Evolutionary conservation across 345 rosid genomes (phyloP), one percentile per base, ranked within the genome.

Genomic region (Toxicodendron radicans): DNA sequence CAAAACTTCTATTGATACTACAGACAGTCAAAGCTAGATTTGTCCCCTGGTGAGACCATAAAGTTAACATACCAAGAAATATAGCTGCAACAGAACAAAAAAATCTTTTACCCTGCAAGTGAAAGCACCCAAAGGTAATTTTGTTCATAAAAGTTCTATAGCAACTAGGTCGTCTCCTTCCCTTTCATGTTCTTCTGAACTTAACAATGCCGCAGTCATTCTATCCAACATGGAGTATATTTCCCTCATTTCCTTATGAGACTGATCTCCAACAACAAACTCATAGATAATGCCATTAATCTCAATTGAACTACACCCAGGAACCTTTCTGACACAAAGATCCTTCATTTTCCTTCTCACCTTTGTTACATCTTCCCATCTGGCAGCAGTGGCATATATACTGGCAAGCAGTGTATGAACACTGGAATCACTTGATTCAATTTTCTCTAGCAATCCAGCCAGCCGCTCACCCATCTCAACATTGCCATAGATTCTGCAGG

Each of bases 261-360:
- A 85, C 62, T 78, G 75, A 84, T 84, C 85, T 30, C 89, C 84
- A 57, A 83, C 85, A 49, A 82, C 23, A 79, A 87, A 88, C 56
- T 88, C 94, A 72, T 81, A 87, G 69, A 73, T 46, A 32, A 78
- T 73, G 3, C 88, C 87, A 52, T 86, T 77, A 54, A 85, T 81
- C 81, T 91, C 87, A 0, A 92, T 64, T 30, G 90, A 87, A 80
- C 95, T 91, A 62, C 95, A 91, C 49, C 97, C 98, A 23, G 97
- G 95, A 46, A 83, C 87, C 87, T 87, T 92, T 78, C 69, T 84
- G 7, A 92, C 85, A 61, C 95, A 90, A 18, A 88, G 83, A 74
- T 81, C 85, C 78, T 88, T 91, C 98, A 94, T 92, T 77, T 82
- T 83, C 80, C 64, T 79, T 80, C 97, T 89, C 77, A 87, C 90